Evolutionary conservation across 495 filamentous ascomycete genomes (phyloP).

Genomic region (Talaromyces stipitatus): DNA sequence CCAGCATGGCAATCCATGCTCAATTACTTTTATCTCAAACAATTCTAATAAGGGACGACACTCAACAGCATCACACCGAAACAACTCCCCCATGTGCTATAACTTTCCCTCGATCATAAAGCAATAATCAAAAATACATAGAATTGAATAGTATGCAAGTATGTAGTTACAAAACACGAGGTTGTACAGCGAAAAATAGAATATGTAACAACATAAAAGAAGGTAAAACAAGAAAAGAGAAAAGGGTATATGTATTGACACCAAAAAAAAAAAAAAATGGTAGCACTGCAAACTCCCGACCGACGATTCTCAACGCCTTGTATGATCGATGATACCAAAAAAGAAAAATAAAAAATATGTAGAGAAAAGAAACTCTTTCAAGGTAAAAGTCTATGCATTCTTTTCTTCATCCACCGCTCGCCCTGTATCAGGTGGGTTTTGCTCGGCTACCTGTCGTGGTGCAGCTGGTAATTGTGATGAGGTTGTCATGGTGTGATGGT

Average conservation of each 20-base stretch:
- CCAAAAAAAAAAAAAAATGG: neutral
- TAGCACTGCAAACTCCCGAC: neutral
- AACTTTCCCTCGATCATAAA: neutral
- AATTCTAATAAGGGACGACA: too few species aligned
- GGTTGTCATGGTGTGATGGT: conserved; percentile 2
- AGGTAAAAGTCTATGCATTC: neutral
- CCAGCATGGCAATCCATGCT: too few species aligned
- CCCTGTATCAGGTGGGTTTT: conserved; percentile 12
- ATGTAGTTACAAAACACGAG: neutral
- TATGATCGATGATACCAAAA: neutral
- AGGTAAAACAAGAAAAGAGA: neutral
- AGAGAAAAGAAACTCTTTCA: neutral
- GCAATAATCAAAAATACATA: neutral
- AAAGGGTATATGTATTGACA: conserved; percentile 4
- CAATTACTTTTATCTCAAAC: too few species aligned
- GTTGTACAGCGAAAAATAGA: neutral
- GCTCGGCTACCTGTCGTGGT: conserved; percentile 27
- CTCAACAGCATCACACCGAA: too few species aligned
- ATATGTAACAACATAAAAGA: neutral
- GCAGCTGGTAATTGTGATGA: conserved; percentile 15
- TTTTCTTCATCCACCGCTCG: conserved; percentile 4
- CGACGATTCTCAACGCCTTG: neutral
- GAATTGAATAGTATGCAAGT: neutral
- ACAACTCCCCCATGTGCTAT: neutral
- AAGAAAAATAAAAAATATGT: neutral